phyloP scores from a whole-genome alignment of 164 flowering plant genomes.

The Stephania japonica region DNA sequence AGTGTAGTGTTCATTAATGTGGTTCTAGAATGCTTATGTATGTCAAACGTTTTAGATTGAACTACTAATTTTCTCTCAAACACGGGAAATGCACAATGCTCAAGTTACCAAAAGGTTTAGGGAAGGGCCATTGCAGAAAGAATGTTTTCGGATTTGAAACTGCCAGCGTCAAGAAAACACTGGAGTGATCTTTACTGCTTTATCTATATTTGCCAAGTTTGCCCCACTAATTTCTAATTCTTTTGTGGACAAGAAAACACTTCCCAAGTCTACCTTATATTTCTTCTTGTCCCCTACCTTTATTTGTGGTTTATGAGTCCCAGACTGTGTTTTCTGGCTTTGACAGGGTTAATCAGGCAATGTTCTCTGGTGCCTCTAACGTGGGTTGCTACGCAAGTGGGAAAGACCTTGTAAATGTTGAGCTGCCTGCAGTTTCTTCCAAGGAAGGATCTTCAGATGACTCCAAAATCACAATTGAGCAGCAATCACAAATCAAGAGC shows the following conservation, averaged over 20 bases:
- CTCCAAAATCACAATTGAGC: constrained; percentile 17
- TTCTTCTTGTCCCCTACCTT: not conserved
- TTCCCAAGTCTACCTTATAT: not conserved
- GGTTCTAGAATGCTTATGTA: no score
- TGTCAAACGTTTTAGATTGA: no score
- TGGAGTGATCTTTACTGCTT: no score
- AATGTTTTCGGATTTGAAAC: no score
- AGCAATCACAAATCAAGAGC: constrained; percentile 15
- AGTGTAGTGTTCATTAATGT: no score
- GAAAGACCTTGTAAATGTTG: constrained; percentile 55
- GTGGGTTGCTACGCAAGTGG: constrained; percentile 69
- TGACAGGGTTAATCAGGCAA: constrained; percentile 76
- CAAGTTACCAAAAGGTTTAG: no score
- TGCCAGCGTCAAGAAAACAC: no score
- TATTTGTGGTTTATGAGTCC: not conserved
- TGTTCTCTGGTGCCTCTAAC: constrained; percentile 74
- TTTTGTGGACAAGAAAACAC: not conserved
- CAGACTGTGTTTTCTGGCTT: not conserved
- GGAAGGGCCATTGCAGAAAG: no score
- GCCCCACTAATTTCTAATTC: not conserved
- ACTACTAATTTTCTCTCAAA: no score
- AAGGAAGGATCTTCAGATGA: constrained; percentile 32
- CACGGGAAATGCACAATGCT: no score
- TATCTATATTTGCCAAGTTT: no score
- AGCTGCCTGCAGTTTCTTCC: constrained; percentile 66